A percentile compares a stretch with the other conserved stretches of the same genome.
These are phyloP conservation scores for Coemansia brasiliensis DNA, from an alignment of 192 early-diverging fungal genomes.

Conservation along the genomic window DNA sequence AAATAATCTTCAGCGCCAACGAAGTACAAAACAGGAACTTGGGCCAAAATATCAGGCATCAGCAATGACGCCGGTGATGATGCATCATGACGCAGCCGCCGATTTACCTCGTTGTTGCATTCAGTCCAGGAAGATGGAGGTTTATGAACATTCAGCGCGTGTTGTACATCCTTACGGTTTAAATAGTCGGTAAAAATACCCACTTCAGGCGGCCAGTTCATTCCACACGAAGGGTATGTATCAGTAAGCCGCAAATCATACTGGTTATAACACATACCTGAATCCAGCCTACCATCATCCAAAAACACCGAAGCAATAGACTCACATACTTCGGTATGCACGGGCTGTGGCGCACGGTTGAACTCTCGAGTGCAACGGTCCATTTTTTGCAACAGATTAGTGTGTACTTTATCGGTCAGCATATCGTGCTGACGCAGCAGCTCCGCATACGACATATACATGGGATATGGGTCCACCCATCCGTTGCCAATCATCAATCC, in stretches of 20 bases:
- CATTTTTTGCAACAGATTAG: conserved; percentile 25
- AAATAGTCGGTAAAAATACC: conserved; percentile 44
- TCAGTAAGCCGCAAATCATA: conserved; percentile 70
- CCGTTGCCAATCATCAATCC: conserved; percentile 72
- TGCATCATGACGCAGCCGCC: conserved; percentile 30
- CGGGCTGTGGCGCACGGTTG: conserved; percentile 47
- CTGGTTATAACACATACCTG: conserved; percentile 66
- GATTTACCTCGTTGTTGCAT: conserved; percentile 56
- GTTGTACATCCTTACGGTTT: conserved; percentile 55
- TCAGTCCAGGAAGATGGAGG: conserved; percentile 57
- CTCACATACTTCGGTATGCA: conserved; percentile 49
- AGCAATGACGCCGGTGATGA: conserved; percentile 53
- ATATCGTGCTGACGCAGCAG: conserved; percentile 46
- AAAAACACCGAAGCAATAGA: conserved; percentile 30
- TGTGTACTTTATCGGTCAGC: conserved; percentile 16
- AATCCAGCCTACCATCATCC: conserved; percentile 31
- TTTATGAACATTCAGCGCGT: conserved; percentile 52
- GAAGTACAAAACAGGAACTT: conserved; percentile 59
- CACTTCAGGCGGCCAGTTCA: conserved; percentile 59
- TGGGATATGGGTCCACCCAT: conserved; percentile 70
- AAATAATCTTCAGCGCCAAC: conserved; percentile 70
- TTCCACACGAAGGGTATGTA: conserved; percentile 60
- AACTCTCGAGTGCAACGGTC: conserved; percentile 41
- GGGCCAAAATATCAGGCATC: conserved; percentile 52
- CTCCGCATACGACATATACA: conserved; percentile 58